Evolutionary conservation across 805 yeast genomes (phyloP).

Genomic region (Saccharomycopsis microspora): DNA sequence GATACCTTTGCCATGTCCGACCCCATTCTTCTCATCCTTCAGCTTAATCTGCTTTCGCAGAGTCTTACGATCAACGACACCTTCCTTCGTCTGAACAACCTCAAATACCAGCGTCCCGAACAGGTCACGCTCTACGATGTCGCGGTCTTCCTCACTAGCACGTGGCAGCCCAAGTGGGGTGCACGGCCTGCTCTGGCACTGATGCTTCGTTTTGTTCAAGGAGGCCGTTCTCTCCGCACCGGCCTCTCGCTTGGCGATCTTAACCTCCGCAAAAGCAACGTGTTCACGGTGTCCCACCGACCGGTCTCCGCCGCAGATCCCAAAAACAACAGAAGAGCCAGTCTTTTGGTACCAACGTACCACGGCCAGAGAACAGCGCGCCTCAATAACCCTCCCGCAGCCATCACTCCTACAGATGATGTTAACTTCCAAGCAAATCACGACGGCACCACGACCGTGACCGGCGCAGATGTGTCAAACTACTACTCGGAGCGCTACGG

Average conservation of each 20-base stretch:
- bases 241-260: conserved; percentile 8
- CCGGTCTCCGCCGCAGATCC: conserved; percentile 4
- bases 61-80: conserved; percentile 14
- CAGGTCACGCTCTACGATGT: conserved; percentile 12
- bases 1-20: background rate
- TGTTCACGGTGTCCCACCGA: background rate
- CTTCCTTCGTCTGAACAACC: conserved; percentile 11
- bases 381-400: background rate
- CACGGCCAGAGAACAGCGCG: conserved; percentile 9
- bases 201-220: conserved; percentile 10
- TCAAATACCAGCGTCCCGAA: conserved; percentile 1
- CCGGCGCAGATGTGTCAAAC: conserved; percentile 2
- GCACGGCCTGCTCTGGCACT: conserved; percentile 10
- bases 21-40: conserved; percentile 6
- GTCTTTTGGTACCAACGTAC: conserved; percentile 13
- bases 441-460: conserved; percentile 3
- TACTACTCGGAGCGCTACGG: conserved; percentile 12
- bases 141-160: conserved; percentile 9
- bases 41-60: conserved; percentile 8
- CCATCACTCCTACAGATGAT: conserved; percentile 7
- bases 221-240: conserved; percentile 9
- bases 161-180: conserved; percentile 17
- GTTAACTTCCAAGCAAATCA: conserved; percentile 4
- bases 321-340: conserved; percentile 8
- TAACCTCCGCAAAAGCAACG: background rate